Evolutionary conservation across 192 early-diverging fungal species (phyloP).

Genomic region (Coemansia sp.): DNA sequence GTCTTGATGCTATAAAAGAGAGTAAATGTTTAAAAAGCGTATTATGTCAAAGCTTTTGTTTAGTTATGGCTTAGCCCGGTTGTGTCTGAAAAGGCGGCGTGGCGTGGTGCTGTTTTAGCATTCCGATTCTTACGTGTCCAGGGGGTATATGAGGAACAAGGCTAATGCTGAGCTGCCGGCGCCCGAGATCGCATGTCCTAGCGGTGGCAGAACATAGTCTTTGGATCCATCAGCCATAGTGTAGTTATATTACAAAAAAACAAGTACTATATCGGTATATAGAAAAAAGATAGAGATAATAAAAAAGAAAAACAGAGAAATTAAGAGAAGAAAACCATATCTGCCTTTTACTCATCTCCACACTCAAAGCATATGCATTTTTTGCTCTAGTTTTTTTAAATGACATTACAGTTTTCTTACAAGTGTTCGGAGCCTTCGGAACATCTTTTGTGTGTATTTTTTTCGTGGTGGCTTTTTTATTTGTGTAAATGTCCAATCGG

Average conservation of each 20-base stretch:
- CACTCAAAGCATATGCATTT: background rate
- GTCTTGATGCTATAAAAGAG: slow-evolving; percentile 90
- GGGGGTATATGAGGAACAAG: slow-evolving; percentile 85
- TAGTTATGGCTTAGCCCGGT: no score
- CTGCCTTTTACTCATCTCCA: no score
- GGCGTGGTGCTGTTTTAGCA: no score
- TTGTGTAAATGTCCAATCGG: no score
- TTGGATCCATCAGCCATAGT: background rate
- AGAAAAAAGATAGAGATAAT: background rate
- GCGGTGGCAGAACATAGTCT: slow-evolving; percentile 64
- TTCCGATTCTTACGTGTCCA: slow-evolving; percentile 64
- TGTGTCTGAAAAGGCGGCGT: background rate
- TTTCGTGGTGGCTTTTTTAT: no score
- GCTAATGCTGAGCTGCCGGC: slow-evolving; percentile 90
- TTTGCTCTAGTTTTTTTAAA: no score
- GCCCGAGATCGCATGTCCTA: slow-evolving; percentile 91
- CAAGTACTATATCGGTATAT: background rate
- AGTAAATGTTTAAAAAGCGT: no score
- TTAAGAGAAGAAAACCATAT: slow-evolving; percentile 9
- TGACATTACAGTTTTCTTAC: no score
- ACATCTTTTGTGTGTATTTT: no score
- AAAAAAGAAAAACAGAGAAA: background rate
- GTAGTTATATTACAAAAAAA: no score
- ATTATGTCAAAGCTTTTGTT: no score
- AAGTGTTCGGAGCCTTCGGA: no score